Evolutionary conservation across 768 basidiomycete species (phyloP).

Genomic region (Auricularia auricula-judae): DNA sequence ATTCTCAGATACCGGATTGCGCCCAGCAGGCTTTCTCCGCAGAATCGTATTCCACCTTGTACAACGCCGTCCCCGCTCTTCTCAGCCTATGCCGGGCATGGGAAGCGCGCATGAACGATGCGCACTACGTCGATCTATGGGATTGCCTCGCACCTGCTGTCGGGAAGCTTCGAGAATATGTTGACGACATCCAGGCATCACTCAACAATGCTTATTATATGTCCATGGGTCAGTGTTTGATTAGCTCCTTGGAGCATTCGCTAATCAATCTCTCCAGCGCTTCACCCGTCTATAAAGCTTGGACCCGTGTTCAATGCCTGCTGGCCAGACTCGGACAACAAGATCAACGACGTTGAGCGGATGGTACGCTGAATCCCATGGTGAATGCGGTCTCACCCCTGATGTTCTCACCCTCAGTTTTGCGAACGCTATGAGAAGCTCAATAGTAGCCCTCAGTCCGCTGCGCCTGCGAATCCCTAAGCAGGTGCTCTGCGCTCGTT

Average conservation of each 20-base stretch:
- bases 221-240: not conserved
- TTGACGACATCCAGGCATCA: not conserved
- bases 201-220: not conserved
- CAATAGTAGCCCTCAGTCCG: not conserved
- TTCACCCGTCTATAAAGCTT: not conserved
- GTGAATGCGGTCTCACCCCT: not conserved
- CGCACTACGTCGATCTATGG: not conserved
- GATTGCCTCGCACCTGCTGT: not conserved
- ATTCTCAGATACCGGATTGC: not conserved
- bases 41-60: not conserved
- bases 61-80: not conserved
- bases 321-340: not conserved
- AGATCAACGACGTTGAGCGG: not conserved
- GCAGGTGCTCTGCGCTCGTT: not conserved
- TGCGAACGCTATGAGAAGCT: constrained; percentile 6
- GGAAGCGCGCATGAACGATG: not conserved
- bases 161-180: not conserved
- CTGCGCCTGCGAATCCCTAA: not conserved
- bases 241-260: not conserved
- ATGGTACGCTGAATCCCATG: not conserved
- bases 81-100: not conserved
- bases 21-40: not conserved
- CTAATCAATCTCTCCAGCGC: not conserved
- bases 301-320: not conserved
- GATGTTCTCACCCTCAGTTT: constrained; percentile 7